Conservation (phyloP, 2,329 filamentous ascomycete species). For the Microdochium paspali region DNA sequence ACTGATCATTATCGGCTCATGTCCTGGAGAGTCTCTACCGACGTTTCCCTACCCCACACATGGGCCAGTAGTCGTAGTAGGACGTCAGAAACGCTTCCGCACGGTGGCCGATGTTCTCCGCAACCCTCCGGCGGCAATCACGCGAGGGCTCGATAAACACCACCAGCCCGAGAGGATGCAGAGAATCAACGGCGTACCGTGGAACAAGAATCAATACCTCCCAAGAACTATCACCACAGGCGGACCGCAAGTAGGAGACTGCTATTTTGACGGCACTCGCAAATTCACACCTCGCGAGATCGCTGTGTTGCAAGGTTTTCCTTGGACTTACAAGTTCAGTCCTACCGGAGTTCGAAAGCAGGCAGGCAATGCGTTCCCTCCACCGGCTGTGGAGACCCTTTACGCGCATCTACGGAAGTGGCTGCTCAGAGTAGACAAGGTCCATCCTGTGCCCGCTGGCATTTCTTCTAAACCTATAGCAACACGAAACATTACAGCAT, state of each 20-base stretch:
- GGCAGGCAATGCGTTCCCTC: conserved; percentile 71
- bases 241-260: conserved; percentile 40
- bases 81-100: conserved; percentile 24
- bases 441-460: conserved; percentile 4
- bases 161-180: conserved; percentile 13
- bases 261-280: conserved; percentile 54
- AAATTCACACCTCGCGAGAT: conserved; percentile 57
- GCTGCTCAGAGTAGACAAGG: conserved; percentile 29
- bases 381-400: conserved; percentile 37
- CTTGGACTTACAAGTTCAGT: conserved; percentile 44
- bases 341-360: conserved; percentile 42
- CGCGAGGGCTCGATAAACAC: not conserved
- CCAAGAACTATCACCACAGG: conserved; percentile 51
- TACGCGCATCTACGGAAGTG: conserved; percentile 33
- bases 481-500: conserved; percentile 5
- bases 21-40: conserved; percentile 62
- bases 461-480: conserved; percentile 6
- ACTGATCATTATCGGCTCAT: conserved; percentile 44
- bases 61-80: conserved; percentile 20
- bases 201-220: conserved; percentile 33
- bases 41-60: conserved; percentile 55
- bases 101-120: conserved; percentile 30
- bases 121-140: not conserved
- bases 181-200: conserved; percentile 29
- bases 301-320: conserved; percentile 61